Percentiles rank a stretch among this genome's conserved stretches.
Conservation (phyloP, 306 rosid species). For the Prunus kanzakura region DNA sequence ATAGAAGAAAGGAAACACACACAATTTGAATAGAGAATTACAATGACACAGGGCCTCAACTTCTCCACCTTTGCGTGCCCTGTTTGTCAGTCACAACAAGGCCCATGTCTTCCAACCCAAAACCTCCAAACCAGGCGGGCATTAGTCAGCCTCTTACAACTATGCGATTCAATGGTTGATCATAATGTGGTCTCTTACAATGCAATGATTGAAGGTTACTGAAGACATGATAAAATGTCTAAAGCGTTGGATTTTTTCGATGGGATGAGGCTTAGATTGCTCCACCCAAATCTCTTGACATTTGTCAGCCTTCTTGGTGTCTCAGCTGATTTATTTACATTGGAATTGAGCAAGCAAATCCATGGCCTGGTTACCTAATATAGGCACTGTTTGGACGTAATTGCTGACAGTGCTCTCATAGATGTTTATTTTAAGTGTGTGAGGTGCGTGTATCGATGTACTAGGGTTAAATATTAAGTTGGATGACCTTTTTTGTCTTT, state of each 20-base stretch:
- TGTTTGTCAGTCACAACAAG: not conserved
- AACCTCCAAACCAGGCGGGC: constrained; percentile 36
- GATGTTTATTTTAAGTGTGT: constrained; percentile 49
- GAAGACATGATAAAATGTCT: constrained; percentile 46
- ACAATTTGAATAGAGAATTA: too few species aligned
- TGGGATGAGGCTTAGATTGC: too few species aligned
- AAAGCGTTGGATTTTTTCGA: constrained; percentile 41
- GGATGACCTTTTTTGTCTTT: too few species aligned
- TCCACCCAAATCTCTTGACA: too few species aligned
- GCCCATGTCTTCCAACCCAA: constrained; percentile 15
- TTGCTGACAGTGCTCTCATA: constrained; percentile 76
- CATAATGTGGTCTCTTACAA: constrained; percentile 68
- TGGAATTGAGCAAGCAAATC: constrained; percentile 68
- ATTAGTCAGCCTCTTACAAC: constrained; percentile 52
- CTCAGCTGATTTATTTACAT: constrained; percentile 49
- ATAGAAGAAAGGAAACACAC: too few species aligned
- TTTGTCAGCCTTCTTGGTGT: constrained; percentile 77
- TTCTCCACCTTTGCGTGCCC: constrained; percentile 25
- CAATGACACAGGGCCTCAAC: not conserved
- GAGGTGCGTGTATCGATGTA: too few species aligned
- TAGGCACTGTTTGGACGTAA: constrained; percentile 59
- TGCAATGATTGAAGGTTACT: constrained; percentile 90
- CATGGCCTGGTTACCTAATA: constrained; percentile 21
- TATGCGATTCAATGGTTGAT: constrained; percentile 36
- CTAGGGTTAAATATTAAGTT: too few species aligned